Base-by-base conservation (phyloP, 495 filamentous ascomycete genomes). In the Penicillium alfredii region DNA sequence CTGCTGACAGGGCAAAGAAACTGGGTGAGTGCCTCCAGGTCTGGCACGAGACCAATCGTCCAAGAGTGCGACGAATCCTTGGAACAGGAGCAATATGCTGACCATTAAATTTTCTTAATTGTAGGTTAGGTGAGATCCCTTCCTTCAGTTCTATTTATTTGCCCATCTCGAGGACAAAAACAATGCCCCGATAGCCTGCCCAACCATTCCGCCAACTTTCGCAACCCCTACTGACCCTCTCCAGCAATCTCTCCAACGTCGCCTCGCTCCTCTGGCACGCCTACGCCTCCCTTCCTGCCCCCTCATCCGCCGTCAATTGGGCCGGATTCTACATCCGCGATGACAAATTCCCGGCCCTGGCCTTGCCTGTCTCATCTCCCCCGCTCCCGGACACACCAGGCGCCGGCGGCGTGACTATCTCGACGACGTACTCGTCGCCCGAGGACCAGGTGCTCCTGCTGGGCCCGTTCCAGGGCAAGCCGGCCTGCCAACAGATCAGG, bases 241-340 rank as follows among this genome's bases (percentile, higher is more conserved):
- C 34, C 32, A 93, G 87, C 66, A 94, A 94, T 61, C 75, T 89
- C 38, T 75, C 88, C 45, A 95, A 94, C 53, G 60, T 81, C 26
- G 76, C 88, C 35, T 86, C 88, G 20, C 78, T 94, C 31, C 75
- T 94, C 48, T 92, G 84, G 81, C 85, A 95, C 64, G 81, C 80
- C 24, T 87, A 83, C 56, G 78, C 80, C 46, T 80, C 87, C 6
- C 76, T 94, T 33, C 79, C 84, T n/a, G 52, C 71, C 0, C 86
- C 88, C 11, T 83, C 78, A 30, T 73, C 64, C 19, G 61, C 76
- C 22, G 82, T 87, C 5, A 94, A 94, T 67, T 95, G 89, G 89
- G 78, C 83, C 37, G 88, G 88, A 19, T 94, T 95, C 76, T 95
- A 95, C 64, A 79, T 84, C 34, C 70, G 86, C 51, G 75, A 86